Evolutionary conservation across 768 basidiomycete genomes (phyloP).

Genomic region (Termitomyces bulborhizus): DNA sequence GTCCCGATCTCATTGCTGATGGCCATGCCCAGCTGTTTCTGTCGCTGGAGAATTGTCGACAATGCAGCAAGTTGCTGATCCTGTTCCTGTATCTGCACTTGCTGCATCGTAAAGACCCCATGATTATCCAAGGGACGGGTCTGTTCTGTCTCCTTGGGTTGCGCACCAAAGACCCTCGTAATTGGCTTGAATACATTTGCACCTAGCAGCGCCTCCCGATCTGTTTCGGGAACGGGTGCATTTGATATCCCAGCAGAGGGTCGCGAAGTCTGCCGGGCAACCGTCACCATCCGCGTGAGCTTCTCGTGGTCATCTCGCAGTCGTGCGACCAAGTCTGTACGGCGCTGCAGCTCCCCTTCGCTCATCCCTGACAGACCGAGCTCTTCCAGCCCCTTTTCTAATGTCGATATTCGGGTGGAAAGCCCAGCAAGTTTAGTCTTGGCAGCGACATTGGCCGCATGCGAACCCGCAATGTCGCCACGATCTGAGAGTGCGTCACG

Average conservation of each 20-base stretch:
- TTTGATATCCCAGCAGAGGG: slow-evolving; percentile 21
- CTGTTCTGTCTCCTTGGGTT: slow-evolving; percentile 72
- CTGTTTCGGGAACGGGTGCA: slow-evolving; percentile 42
- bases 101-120: slow-evolving; percentile 76
- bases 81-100: slow-evolving; percentile 76
- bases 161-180: slow-evolving; percentile 75
- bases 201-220: slow-evolving; percentile 63
- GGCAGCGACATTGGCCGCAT: slow-evolving; percentile 76
- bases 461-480: slow-evolving; percentile 68
- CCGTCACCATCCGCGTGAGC: slow-evolving; percentile 78
- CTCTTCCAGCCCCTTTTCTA: slow-evolving; percentile 63
- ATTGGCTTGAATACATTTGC: slow-evolving; percentile 36
- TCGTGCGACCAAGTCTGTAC: slow-evolving; percentile 84
- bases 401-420: slow-evolving; percentile 63
- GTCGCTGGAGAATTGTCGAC: slow-evolving; percentile 76
- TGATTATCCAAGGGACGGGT: slow-evolving; percentile 86
- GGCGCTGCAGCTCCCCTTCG: slow-evolving; percentile 86
- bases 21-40: slow-evolving; percentile 80
- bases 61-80: slow-evolving; percentile 77
- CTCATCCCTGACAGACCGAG: slow-evolving; percentile 69
- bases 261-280: slow-evolving; percentile 52
- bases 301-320: slow-evolving; percentile 90
- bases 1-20: slow-evolving; percentile 76
- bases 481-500: slow-evolving; percentile 79
- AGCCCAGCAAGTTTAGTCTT: slow-evolving; percentile 79